Conservation (phyloP, 1,139 yeast species). For the Suhomyces bokatorum region DNA sequence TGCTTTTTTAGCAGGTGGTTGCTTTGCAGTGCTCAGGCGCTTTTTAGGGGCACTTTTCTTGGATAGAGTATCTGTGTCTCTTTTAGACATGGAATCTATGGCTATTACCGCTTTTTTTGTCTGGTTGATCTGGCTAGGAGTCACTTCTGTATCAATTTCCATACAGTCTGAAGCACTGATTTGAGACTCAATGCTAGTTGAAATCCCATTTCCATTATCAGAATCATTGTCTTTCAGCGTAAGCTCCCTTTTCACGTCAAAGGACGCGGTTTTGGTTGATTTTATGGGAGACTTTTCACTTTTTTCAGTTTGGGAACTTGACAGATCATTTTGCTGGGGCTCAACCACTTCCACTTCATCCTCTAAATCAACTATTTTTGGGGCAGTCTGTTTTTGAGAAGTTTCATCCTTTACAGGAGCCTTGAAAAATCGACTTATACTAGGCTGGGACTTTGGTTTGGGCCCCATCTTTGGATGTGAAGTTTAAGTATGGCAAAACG, state of each 20-base stretch:
- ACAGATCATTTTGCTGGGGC: background rate
- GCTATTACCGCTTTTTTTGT: no score
- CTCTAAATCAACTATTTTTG: background rate
- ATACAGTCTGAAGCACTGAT: background rate
- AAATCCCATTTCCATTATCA: background rate
- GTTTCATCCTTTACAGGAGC: background rate
- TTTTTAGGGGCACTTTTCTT: background rate
- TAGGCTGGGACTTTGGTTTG: conserved; percentile 21
- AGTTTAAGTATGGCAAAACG: background rate
- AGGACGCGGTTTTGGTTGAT: background rate
- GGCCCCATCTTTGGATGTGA: conserved; percentile 6
- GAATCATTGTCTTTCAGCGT: background rate
- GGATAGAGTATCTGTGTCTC: no score
- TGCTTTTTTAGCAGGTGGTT: background rate
- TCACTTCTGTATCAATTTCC: background rate
- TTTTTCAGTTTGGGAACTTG: background rate
- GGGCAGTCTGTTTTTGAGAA: background rate
- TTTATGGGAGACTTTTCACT: background rate
- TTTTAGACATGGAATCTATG: no score
- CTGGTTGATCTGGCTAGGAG: background rate
- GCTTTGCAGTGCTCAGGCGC: background rate
- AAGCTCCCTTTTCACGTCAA: background rate
- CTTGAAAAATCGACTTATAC: conserved; percentile 31
- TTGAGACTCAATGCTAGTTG: background rate
- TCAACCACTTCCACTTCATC: background rate